Percentiles rank a stretch among this genome's conserved stretches.
Evolutionary conservation across 2,329 filamentous ascomycete species (phyloP).

Genomic region (Fonsecaea multimorphosa): DNA sequence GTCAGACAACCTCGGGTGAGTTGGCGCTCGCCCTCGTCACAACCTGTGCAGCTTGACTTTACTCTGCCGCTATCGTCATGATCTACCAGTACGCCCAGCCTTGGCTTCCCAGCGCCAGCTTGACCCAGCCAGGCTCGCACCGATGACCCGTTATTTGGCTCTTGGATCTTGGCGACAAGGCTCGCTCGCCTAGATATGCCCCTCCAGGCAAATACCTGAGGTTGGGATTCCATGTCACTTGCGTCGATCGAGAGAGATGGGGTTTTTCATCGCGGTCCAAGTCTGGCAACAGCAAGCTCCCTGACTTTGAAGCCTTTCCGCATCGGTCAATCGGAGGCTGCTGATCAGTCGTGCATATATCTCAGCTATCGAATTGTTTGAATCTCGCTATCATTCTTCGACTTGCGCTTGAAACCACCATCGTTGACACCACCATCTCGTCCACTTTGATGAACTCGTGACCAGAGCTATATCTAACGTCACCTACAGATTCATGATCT

Average conservation of each 20-base stretch:
- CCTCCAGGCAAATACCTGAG: neutral
- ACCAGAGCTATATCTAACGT: neutral
- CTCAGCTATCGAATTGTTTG: neutral
- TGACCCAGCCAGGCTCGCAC: neutral
- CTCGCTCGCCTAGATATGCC: neutral
- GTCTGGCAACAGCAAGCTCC: neutral
- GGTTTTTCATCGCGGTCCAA: neutral
- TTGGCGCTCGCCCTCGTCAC: neutral
- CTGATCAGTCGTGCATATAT: neutral
- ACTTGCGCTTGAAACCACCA: neutral
- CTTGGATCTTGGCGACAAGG: neutral
- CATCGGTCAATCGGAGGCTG: neutral
- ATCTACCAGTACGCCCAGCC: neutral
- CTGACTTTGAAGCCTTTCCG: neutral
- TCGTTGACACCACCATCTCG: slow-evolving; percentile 2
- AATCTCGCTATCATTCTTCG: neutral
- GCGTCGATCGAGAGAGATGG: neutral
- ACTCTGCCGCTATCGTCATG: neutral
- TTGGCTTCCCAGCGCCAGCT: neutral
- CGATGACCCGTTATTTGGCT: neutral
- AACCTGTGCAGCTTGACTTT: neutral
- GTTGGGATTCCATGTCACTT: neutral
- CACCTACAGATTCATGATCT: neutral
- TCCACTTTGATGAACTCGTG: too few species aligned
- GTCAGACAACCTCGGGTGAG: neutral